Conservation (phyloP, 805 yeast species). For the Candida mattraensis region DNA sequence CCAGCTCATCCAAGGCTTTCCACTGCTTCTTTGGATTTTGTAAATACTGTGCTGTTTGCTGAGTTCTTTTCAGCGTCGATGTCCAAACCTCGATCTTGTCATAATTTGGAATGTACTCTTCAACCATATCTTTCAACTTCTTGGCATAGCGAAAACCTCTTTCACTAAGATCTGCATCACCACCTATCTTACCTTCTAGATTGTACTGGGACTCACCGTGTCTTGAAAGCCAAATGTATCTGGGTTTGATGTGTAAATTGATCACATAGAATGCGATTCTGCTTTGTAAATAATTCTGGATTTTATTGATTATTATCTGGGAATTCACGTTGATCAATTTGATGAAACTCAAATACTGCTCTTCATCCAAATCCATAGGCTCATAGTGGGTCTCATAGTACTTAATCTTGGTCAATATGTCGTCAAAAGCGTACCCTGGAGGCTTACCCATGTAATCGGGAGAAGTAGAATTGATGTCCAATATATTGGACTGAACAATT, state of each 20-base stretch:
- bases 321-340: slow-evolving; percentile 85
- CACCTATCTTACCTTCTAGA: slow-evolving; percentile 93
- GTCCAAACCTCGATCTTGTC: slow-evolving; percentile 90
- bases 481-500: slow-evolving; percentile 72
- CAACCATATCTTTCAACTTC: slow-evolving; percentile 75
- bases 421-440: slow-evolving; percentile 68
- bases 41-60: slow-evolving; percentile 82
- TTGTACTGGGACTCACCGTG: slow-evolving; percentile 96
- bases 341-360: slow-evolving; percentile 74
- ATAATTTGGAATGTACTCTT: slow-evolving; percentile 58
- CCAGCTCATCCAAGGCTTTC: slow-evolving; percentile 97
- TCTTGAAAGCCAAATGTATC: slow-evolving; percentile 89
- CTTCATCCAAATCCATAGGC: slow-evolving; percentile 60
- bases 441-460: slow-evolving; percentile 76
- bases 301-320: slow-evolving; percentile 83
- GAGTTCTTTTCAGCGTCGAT: slow-evolving; percentile 85
- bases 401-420: slow-evolving; percentile 70
- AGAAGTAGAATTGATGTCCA: slow-evolving; percentile 83
- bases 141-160: slow-evolving; percentile 83
- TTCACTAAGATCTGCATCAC: slow-evolving; percentile 82
- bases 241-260: slow-evolving; percentile 91
- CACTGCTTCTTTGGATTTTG: slow-evolving; percentile 84
- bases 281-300: slow-evolving; percentile 85
- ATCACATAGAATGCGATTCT: slow-evolving; percentile 93
- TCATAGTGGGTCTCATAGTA: slow-evolving; percentile 76